Evolutionary conservation across 768 basidiomycete species (phyloP), one percentile per base, ranked within the genome.

Genomic region (Termitomyces bulborhizus): DNA sequence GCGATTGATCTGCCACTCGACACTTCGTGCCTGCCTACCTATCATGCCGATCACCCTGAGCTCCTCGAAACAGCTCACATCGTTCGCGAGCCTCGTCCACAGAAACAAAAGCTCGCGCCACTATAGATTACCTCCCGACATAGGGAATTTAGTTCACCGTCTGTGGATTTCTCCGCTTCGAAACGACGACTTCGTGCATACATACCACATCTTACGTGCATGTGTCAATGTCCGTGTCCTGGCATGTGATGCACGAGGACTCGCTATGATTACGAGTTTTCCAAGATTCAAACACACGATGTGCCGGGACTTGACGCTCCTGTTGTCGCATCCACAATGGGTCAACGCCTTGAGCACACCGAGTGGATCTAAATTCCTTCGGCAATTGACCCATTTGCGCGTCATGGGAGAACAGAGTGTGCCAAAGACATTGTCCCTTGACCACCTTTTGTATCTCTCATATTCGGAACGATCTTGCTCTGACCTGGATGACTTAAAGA

Each of bases 131-230:
- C 66, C 36, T 46, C 9, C 15, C 9, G 34, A 52, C 12, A 47
- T 53, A 24, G 60, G 53, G 0, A 31, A 46, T 15, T 58, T 70
- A 24, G 59, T 74, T 24, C 66, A 64, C 37, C 58, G 68, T 40
- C 65, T 72, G 40, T 74, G 73, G 73, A 63, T 71, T 2, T 68
- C 68, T 1, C 68, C 71, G 9, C 57, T 66, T 18, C 64, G 65
- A 27, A 62, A 64, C 34, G 67, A 65, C 21, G 51, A 65, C 47
- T 56, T 46, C 31, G 27, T 27, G 1, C 34, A 56, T 16, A 60
- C 55, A 8, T 58, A 56, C 29, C 46, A 39, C 26, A 68, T 73
- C 37, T 60, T 73, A 21, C 65, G 62, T 46, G 60, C 62, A 32
- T 74, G 73, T 55, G 65, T 59, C 9, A 68, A 69, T 29, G 54